phyloP scores from a whole-genome alignment of 2,329 filamentous ascomycete species.

The Cyclaneusma minus region DNA sequence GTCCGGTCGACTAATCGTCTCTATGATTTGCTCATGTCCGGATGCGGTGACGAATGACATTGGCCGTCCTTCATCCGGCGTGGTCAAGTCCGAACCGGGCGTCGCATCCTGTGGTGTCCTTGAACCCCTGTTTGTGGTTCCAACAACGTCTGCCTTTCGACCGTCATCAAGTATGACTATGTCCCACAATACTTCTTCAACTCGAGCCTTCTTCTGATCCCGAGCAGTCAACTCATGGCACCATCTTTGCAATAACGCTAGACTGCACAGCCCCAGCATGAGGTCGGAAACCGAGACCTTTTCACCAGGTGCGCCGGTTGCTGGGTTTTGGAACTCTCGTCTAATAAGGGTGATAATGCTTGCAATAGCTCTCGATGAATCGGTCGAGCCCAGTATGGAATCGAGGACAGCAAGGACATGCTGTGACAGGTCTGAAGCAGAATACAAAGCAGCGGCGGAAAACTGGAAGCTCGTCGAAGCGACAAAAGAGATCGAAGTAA shows the following conservation, averaged over 20 bases:
- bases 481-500: slow-evolving; percentile 44
- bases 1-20: slow-evolving; percentile 22
- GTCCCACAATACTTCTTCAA: slow-evolving; percentile 49
- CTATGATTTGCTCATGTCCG: slow-evolving; percentile 16
- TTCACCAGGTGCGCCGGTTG: slow-evolving; percentile 42
- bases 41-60: slow-evolving; percentile 14
- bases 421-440: slow-evolving; percentile 39
- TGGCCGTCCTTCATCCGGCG: too few species aligned
- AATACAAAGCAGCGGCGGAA: slow-evolving; percentile 36
- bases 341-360: slow-evolving; percentile 49
- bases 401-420: slow-evolving; percentile 43
- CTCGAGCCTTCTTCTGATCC: slow-evolving; percentile 28
- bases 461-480: slow-evolving; percentile 44
- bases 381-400: slow-evolving; percentile 51
- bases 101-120: slow-evolving; percentile 6
- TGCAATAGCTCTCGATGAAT: slow-evolving; percentile 50
- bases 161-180: slow-evolving; percentile 46
- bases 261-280: slow-evolving; percentile 41
- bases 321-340: slow-evolving; percentile 47
- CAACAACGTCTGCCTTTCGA: slow-evolving; percentile 37
- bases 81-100: slow-evolving; percentile 3
- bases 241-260: slow-evolving; percentile 45
- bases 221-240: slow-evolving; percentile 35
- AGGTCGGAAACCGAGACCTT: slow-evolving; percentile 44
- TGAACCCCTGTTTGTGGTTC: slow-evolving; percentile 13